Evolutionary conservation across 352 stramenopile genomes (phyloP).

Genomic region (Phytophthora cryptogea): DNA sequence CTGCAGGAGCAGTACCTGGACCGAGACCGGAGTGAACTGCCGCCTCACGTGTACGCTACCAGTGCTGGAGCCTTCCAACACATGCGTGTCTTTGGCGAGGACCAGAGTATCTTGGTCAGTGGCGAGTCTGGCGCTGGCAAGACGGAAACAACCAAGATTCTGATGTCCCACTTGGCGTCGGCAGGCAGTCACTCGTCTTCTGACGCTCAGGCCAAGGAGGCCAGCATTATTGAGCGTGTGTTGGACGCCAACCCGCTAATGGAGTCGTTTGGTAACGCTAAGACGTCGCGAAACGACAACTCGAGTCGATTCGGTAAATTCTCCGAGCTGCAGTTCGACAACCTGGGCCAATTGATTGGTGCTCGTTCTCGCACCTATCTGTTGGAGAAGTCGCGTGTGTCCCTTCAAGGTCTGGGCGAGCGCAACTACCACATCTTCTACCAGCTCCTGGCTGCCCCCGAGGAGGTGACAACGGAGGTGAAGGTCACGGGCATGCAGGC

Average conservation of each 20-base stretch:
- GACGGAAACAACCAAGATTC: slow-evolving; percentile 96
- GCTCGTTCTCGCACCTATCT: slow-evolving; percentile 85
- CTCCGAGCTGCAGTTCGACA: slow-evolving; percentile 94
- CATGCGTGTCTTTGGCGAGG: slow-evolving; percentile 82
- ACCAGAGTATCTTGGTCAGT: slow-evolving; percentile 84
- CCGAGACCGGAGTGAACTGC: slow-evolving; percentile 68
- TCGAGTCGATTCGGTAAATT: slow-evolving; percentile 96
- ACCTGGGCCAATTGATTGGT: slow-evolving; percentile 80
- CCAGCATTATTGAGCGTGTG: slow-evolving; percentile 83
- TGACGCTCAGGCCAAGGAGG: slow-evolving; percentile 43
- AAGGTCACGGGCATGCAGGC: slow-evolving; percentile 74
- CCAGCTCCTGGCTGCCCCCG: slow-evolving; percentile 83
- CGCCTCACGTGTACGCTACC: slow-evolving; percentile 84
- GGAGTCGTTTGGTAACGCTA: slow-evolving; percentile 97
- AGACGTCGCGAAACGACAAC: slow-evolving; percentile 97
- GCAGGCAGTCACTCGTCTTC: slow-evolving; percentile 47
- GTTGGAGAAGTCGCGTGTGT: slow-evolving; percentile 90
- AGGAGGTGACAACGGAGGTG: slow-evolving; percentile 57
- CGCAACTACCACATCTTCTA: slow-evolving; percentile 99
- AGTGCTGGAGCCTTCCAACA: slow-evolving; percentile 79
- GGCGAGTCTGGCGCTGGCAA: slow-evolving; percentile 94
- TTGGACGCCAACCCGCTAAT: slow-evolving; percentile 87
- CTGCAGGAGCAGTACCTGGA: slow-evolving; percentile 81
- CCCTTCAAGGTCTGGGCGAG: slow-evolving; percentile 91
- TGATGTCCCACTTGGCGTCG: slow-evolving; percentile 94